A percentile compares a stretch with the other conserved stretches of the same genome.
Conservation (phyloP, 495 filamentous ascomycete genomes). For the Amniculicola lignicola region DNA sequence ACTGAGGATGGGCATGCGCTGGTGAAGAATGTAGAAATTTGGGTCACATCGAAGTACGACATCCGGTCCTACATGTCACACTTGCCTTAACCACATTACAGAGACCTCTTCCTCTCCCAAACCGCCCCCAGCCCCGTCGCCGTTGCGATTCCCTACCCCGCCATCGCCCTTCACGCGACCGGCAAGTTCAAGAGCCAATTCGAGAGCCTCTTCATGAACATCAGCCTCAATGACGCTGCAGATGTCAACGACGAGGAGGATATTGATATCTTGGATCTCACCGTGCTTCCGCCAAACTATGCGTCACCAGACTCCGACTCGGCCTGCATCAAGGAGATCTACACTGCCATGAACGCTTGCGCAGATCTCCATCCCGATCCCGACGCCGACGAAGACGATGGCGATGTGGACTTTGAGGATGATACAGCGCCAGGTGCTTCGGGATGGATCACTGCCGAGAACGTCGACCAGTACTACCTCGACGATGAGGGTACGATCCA, state of each 20-base stretch:
- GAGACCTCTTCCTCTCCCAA: conserved; percentile 65
- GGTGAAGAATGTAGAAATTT: conserved; percentile 61
- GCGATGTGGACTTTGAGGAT: conserved; percentile 51
- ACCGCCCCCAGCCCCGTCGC: conserved; percentile 51
- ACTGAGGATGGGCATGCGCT: conserved; percentile 42
- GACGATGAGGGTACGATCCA: conserved; percentile 49
- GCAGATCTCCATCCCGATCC: conserved; percentile 88
- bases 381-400: conserved; percentile 39
- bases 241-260: conserved; percentile 56
- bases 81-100: conserved; percentile 37
- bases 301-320: conserved; percentile 32
- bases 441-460: conserved; percentile 96
- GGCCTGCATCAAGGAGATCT: conserved; percentile 60
- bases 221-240: conserved; percentile 56
- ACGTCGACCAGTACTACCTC: conserved; percentile 76
- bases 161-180: conserved; percentile 85
- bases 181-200: conserved; percentile 53
- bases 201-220: conserved; percentile 75
- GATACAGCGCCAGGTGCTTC: conserved; percentile 73
- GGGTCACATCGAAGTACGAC: conserved; percentile 74
- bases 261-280: conserved; percentile 67
- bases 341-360: conserved; percentile 77
- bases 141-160: conserved; percentile 79
- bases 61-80: conserved; percentile 15
- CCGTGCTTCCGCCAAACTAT: conserved; percentile 57